Evolutionary conservation across 208 protist genomes (phyloP).

Genomic region (Endotrypanum monterogeii): DNA sequence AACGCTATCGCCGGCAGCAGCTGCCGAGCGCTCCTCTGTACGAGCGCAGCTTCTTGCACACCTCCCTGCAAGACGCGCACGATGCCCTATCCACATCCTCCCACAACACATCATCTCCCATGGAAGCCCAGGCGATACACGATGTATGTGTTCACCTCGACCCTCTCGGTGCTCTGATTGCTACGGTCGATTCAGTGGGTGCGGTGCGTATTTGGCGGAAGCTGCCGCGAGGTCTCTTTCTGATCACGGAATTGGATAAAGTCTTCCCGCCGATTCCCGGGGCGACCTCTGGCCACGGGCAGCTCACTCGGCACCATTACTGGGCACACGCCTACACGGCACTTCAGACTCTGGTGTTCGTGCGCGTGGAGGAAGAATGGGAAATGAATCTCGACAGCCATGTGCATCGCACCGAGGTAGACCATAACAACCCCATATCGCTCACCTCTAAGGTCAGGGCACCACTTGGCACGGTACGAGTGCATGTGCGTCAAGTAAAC

Average conservation of each 20-base stretch:
- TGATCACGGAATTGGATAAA: constrained; percentile 53
- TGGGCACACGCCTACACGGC: constrained; percentile 29
- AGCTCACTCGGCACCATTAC: constrained; percentile 13
- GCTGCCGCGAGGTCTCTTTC: constrained; percentile 64
- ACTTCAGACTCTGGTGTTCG: constrained; percentile 39
- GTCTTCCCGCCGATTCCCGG: constrained; percentile 32
- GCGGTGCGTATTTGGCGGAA: constrained; percentile 71
- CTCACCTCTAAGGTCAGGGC: neutral
- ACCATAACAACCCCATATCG: neutral
- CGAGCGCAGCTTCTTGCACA: constrained; percentile 72
- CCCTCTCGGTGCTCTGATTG: constrained; percentile 50
- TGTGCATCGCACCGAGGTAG: neutral
- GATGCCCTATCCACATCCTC: neutral
- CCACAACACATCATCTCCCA: neutral
- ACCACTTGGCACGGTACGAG: constrained; percentile 25
- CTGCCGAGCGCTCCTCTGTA: constrained; percentile 53
- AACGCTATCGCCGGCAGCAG: constrained; percentile 24
- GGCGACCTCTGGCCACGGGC: neutral
- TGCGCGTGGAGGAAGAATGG: constrained; percentile 34
- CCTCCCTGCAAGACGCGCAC: constrained; percentile 29
- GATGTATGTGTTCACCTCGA: constrained; percentile 56
- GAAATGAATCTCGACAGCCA: constrained; percentile 2
- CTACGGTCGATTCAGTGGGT: constrained; percentile 51
- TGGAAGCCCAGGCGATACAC: constrained; percentile 23
- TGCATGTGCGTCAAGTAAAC: constrained; percentile 54